These are phyloP conservation scores for Coniochaeta hoffmannii DNA, from an alignment of 2,329 filamentous ascomycete species.

Conservation along the genomic window DNA sequence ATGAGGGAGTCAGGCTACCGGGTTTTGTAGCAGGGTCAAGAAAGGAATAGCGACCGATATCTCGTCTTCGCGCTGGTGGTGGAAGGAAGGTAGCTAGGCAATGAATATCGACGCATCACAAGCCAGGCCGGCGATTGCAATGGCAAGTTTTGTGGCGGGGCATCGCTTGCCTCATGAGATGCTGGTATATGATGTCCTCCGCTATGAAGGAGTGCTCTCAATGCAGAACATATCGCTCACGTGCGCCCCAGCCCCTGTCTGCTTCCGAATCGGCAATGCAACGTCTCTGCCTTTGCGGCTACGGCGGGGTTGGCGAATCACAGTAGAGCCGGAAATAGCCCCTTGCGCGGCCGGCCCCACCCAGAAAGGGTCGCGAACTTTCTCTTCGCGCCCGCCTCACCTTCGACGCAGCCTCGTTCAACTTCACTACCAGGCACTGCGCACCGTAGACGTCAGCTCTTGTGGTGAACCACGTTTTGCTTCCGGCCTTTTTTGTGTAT, in stretches of 20 bases:
- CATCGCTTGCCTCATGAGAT: neutral
- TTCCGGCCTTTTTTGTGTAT: neutral
- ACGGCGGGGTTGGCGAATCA: neutral
- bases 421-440: too few species aligned
- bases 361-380: constrained; percentile 1
- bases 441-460: neutral
- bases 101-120: constrained; percentile 48
- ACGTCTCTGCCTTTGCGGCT: neutral
- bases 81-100: constrained; percentile 40
- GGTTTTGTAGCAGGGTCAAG: constrained; percentile 32
- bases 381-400: neutral
- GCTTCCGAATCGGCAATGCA: neutral
- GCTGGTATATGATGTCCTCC: neutral
- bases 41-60: constrained; percentile 38
- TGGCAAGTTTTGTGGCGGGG: constrained; percentile 25
- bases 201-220: neutral
- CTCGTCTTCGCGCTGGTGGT: constrained; percentile 34
- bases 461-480: neutral
- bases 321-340: neutral
- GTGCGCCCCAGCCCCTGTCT: neutral
- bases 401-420: neutral
- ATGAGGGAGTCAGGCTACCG: constrained; percentile 35
- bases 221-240: neutral
- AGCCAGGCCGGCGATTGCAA: constrained; percentile 43
- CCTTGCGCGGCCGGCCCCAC: neutral